Evolutionary conservation across 805 yeast species (phyloP).

Genomic region (Trichomonascus vanleenenianus): DNA sequence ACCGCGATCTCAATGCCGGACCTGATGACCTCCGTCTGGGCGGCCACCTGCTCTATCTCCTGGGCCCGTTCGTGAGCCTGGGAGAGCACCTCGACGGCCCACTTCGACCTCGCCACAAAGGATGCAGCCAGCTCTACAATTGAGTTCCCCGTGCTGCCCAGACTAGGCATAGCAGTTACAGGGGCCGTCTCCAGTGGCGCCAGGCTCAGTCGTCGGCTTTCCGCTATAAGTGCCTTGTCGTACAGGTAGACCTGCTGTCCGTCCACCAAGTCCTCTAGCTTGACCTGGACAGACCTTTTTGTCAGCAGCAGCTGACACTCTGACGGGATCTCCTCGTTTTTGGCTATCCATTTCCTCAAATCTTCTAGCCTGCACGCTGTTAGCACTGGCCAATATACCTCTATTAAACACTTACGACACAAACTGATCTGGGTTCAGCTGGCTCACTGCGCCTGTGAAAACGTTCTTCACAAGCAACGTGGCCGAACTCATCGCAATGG

Average conservation of each 20-base stretch:
- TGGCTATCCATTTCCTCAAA: constrained; percentile 15
- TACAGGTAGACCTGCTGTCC: constrained; percentile 22
- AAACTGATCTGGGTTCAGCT: constrained; percentile 17
- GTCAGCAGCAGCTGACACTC: constrained; percentile 23
- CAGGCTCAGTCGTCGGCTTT: background rate
- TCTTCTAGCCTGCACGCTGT: constrained; percentile 15
- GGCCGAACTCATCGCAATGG: background rate
- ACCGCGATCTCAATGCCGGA: constrained; percentile 22
- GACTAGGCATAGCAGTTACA: background rate
- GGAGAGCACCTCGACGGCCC: constrained; percentile 10
- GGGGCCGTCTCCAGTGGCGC: background rate
- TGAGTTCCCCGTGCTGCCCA: background rate
- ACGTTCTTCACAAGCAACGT: constrained; percentile 22
- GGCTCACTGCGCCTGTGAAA: constrained; percentile 18
- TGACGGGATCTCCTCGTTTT: constrained; percentile 12
- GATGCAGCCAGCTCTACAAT: constrained; percentile 1
- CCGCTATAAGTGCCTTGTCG: constrained; percentile 17
- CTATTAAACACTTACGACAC: constrained; percentile 11
- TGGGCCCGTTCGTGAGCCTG: background rate
- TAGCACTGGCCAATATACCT: background rate
- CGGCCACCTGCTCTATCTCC: background rate
- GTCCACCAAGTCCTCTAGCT: constrained; percentile 19
- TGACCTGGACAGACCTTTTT: constrained; percentile 22
- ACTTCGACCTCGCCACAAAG: constrained; percentile 10
- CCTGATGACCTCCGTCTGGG: constrained; percentile 16